Base-by-base conservation (phyloP, 2,329 filamentous ascomycete genomes). In the Scedosporium dehoogii region DNA sequence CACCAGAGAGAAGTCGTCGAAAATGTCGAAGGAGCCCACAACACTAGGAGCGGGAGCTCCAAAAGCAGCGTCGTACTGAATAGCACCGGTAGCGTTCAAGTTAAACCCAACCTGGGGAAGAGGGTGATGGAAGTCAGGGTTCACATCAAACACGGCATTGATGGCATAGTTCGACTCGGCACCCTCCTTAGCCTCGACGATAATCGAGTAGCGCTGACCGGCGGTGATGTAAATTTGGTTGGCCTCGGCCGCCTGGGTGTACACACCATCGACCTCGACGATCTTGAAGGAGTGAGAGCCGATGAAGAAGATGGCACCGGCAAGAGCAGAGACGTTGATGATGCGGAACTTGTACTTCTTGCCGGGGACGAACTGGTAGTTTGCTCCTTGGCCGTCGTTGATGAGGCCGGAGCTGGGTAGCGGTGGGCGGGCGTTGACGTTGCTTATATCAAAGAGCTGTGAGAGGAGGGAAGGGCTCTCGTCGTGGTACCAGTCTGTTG, bases 1-100 rank as follows among this genome's bases (percentile, higher is more conserved):
- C 38, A 55, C 79, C 0, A 96, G 81, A 0, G 74, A 79, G 66
- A 89, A 85, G 69, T 96, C 92, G 68, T 96, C 91, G 63, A 88
- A 86, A 1, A 86, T 81, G 25, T 86, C 74, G 58, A 91, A 85
- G 10, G 87, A 78, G 16, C 70, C 57, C 18, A 79, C 72, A 4
- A 71, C 68, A 69, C 21, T 66, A 64, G 44, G 67, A 65, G 46
- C 69, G 69, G 16, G 72, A 64, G 33, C 70, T 4, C 55, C 29
- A 12, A 63, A 67, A 16, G 65, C 65, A 0, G 68, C 60, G 61
- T 78, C 69, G 65, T 74, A 75, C 18, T 79, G 70, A 5, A 81
- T 70, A 63, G 77, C 72, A 3, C 77, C 79, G 0, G 79, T 81
- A 63, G 71, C 70, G 68, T 81, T 81, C 64, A 71, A 66, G 0